phyloP scores from a whole-genome alignment of 306 rosid species.

The Chamaecrista fasciculata region DNA sequence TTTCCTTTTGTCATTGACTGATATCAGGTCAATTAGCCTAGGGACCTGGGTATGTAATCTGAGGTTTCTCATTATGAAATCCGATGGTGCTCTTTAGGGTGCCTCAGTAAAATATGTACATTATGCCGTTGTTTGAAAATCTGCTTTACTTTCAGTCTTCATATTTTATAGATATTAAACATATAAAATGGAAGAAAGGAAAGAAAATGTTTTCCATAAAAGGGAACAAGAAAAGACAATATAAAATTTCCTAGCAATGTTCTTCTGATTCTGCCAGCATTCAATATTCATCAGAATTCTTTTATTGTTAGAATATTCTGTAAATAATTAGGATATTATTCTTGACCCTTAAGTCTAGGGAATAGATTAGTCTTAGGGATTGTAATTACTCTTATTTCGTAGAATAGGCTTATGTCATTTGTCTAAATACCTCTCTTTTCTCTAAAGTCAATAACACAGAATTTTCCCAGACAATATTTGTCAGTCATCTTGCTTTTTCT shows the following conservation, averaged over 20 bases:
- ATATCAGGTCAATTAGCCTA: not conserved
- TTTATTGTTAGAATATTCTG: too few relatives aligned
- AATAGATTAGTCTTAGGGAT: too few relatives aligned
- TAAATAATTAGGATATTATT: conserved; percentile 16
- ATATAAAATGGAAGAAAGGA: not conserved
- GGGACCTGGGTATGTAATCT: not conserved
- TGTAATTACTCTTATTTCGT: too few relatives aligned
- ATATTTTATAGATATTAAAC: not conserved
- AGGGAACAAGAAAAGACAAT: not conserved
- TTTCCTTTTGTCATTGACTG: not conserved
- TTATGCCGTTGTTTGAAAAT: not conserved
- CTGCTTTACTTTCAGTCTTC: not conserved
- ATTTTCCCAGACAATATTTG: too few relatives aligned
- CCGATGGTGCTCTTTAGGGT: not conserved
- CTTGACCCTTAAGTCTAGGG: too few relatives aligned
- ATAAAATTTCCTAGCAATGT: not conserved
- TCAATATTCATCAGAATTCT: too few relatives aligned
- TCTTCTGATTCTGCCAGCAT: conserved; percentile 13
- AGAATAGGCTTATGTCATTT: too few relatives aligned
- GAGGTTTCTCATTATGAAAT: not conserved
- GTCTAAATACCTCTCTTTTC: too few relatives aligned
- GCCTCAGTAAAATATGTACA: not conserved
- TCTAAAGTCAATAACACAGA: too few relatives aligned
- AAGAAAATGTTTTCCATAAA: not conserved
- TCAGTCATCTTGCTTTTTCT: conserved; percentile 26